These are phyloP conservation scores for Globisporangium orthogonon DNA, from an alignment of 352 stramenopile species.

Conservation along the genomic window DNA sequence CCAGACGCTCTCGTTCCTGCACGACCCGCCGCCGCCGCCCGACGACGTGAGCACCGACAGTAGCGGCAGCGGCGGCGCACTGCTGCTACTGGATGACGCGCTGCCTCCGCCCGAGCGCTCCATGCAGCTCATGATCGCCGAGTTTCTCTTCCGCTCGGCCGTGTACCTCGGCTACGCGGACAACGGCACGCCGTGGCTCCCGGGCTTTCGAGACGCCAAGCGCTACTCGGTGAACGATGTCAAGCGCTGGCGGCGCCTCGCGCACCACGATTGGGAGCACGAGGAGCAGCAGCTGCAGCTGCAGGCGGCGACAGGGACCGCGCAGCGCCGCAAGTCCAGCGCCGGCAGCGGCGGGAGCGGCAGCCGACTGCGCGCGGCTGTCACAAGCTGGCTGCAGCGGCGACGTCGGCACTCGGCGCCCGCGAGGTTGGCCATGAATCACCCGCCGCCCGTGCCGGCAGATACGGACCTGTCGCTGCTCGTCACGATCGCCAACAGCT, in stretches of 20 bases:
- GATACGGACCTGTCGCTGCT: slow-evolving; percentile 34
- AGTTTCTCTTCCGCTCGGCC: slow-evolving; percentile 71
- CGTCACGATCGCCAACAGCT: slow-evolving; percentile 64
- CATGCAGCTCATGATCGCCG: slow-evolving; percentile 72
- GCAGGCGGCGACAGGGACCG: not conserved
- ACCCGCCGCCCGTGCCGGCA: slow-evolving; percentile 29
- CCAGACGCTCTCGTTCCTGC: slow-evolving; percentile 48
- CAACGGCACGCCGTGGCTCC: slow-evolving; percentile 46
- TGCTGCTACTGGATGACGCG: slow-evolving; percentile 17
- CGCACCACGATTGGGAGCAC: slow-evolving; percentile 58
- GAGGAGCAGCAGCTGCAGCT: slow-evolving; percentile 48
- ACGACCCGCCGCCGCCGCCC: slow-evolving; percentile 19
- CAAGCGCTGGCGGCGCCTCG: slow-evolving; percentile 65
- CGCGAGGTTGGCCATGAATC: slow-evolving; percentile 27
- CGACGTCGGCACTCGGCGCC: slow-evolving; percentile 12
- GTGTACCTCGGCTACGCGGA: slow-evolving; percentile 50
- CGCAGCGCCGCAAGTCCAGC: not conserved
- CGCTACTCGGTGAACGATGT: slow-evolving; percentile 71
- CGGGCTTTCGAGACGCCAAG: slow-evolving; percentile 59
- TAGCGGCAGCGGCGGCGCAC: slow-evolving; percentile 6
- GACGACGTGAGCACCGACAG: slow-evolving; percentile 24
- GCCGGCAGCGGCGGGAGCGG: not conserved
- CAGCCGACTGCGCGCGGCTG: slow-evolving; percentile 14
- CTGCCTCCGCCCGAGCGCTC: slow-evolving; percentile 40
- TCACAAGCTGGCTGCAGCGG: slow-evolving; percentile 19